Percentiles rank a stretch among this genome's conserved stretches.
Conservation (phyloP, 2,329 filamentous ascomycete species). For the Xylaria multiplex region DNA sequence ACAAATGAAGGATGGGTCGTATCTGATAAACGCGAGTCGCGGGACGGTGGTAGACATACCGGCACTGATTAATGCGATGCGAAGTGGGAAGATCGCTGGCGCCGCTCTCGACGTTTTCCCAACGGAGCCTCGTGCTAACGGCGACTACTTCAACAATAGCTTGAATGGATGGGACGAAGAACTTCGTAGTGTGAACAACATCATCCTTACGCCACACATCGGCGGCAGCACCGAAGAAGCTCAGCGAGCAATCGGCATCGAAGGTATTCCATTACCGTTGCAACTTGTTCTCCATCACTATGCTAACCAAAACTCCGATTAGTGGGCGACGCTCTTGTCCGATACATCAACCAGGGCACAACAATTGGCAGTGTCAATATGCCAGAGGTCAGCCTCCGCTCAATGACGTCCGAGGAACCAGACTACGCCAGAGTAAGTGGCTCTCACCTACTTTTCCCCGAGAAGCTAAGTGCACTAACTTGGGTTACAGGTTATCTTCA, state of each 20-base stretch:
- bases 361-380: constrained; percentile 95
- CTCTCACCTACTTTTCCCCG: background rate
- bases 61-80: constrained; percentile 87
- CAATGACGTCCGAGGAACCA: constrained; percentile 87
- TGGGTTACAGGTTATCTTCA: constrained; percentile 78
- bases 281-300: background rate
- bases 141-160: constrained; percentile 88
- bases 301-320: constrained; percentile 35
- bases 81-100: constrained; percentile 86
- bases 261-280: constrained; percentile 60
- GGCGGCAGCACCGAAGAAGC: constrained; percentile 98
- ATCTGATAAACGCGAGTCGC: constrained; percentile 95
- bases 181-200: constrained; percentile 84
- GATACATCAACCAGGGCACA: constrained; percentile 94
- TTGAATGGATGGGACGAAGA: constrained; percentile 89
- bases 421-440: constrained; percentile 81
- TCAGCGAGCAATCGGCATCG: constrained; percentile 92
- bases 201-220: constrained; percentile 96
- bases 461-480: constrained; percentile 37
- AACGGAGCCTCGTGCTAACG: constrained; percentile 91
- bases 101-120: constrained; percentile 98
- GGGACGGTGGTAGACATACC: constrained; percentile 95
- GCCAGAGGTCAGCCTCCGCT: constrained; percentile 91
- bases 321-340: constrained; percentile 86
- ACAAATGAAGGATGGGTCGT: constrained; percentile 91